A percentile compares a stretch with the other conserved stretches of the same genome.
These are phyloP conservation scores for Gonium pectorale DNA, from an alignment of 139 green algal species.

Conservation along the genomic window DNA sequence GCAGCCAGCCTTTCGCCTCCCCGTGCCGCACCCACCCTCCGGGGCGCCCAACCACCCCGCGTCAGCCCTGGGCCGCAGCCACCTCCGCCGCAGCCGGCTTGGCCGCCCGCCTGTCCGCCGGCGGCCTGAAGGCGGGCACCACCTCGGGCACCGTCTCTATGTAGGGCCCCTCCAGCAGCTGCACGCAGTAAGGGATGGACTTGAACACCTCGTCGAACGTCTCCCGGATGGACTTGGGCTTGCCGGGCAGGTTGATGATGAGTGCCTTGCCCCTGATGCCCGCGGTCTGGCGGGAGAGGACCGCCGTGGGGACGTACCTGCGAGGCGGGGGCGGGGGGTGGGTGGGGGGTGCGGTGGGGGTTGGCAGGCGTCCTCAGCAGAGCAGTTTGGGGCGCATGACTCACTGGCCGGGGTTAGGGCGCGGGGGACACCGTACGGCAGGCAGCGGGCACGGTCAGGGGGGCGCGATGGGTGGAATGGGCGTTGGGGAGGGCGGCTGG, in stretches of 20 bases:
- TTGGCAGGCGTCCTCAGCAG: not conserved
- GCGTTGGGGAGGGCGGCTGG: too few relatives aligned
- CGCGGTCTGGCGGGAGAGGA: slow-evolving; percentile 93
- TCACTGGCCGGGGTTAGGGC: too few relatives aligned
- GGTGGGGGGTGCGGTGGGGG: not conserved
- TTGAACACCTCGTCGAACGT: slow-evolving; percentile 94
- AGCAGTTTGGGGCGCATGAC: too few relatives aligned
- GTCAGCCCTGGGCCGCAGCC: too few relatives aligned
- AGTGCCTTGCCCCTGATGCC: slow-evolving; percentile 85
- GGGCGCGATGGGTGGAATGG: too few relatives aligned
- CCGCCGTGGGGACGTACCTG: slow-evolving; percentile 92
- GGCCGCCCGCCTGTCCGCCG: slow-evolving; percentile 57
- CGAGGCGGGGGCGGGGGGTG: too few relatives aligned
- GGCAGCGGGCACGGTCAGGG: too few relatives aligned
- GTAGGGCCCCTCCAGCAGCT: slow-evolving; percentile 73
- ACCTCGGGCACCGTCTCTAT: slow-evolving; percentile 82
- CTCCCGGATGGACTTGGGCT: slow-evolving; percentile 93
- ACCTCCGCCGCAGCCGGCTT: not conserved
- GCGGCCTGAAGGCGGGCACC: slow-evolving; percentile 88
- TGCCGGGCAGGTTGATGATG: slow-evolving; percentile 93
- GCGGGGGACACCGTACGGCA: too few relatives aligned
- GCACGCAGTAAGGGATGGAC: slow-evolving; percentile 91
- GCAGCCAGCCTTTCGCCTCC: too few relatives aligned
- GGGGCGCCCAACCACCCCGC: too few relatives aligned
- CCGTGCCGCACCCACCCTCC: too few relatives aligned